phyloP scores from a whole-genome alignment of 2,329 filamentous ascomycete species.

The Macrophomina pseudophaseolina region DNA sequence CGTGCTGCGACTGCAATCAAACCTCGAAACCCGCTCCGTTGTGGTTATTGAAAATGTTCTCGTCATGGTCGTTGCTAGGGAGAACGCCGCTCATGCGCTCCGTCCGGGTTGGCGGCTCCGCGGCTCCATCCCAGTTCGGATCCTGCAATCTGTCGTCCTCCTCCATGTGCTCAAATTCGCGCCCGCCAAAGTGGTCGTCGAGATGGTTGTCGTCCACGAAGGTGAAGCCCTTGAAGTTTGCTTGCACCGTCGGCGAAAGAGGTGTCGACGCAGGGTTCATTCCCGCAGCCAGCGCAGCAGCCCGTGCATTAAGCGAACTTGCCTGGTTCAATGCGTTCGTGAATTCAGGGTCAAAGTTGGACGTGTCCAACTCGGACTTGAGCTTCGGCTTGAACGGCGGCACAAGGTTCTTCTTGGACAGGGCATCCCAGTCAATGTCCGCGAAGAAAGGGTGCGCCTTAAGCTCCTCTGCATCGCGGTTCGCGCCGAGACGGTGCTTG shows the following conservation, averaged over 20 bases:
- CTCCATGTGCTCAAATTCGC: constrained; percentile 45
- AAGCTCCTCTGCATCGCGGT: constrained; percentile 88
- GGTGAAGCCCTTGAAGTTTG: constrained; percentile 97
- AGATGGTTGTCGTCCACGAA: constrained; percentile 98
- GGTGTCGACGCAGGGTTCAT: constrained; percentile 86
- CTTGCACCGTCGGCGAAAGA: constrained; percentile 92
- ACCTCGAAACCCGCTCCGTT: constrained; percentile 45
- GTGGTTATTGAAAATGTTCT: constrained; percentile 51
- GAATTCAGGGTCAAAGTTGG: constrained; percentile 98
- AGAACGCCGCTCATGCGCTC: constrained; percentile 59
- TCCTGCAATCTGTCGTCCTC: constrained; percentile 50
- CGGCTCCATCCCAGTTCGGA: constrained; percentile 44
- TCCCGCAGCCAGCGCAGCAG: constrained; percentile 82
- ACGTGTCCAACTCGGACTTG: constrained; percentile 93
- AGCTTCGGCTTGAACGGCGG: constrained; percentile 98
- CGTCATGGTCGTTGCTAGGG: constrained; percentile 50
- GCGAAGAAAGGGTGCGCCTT: constrained; percentile 94
- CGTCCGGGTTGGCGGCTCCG: constrained; percentile 39
- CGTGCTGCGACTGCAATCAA: constrained; percentile 25
- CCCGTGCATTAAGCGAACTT: constrained; percentile 85
- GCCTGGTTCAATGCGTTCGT: constrained; percentile 87
- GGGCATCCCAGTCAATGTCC: constrained; percentile 89
- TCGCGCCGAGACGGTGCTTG: constrained; percentile 90
- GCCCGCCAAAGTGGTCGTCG: constrained; percentile 73
- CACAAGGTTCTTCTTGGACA: constrained; percentile 88